Evolutionary conservation across 345 rosid genomes (phyloP), one percentile per base, ranked within the genome.

Genomic region (Eucalyptus regnans): DNA sequence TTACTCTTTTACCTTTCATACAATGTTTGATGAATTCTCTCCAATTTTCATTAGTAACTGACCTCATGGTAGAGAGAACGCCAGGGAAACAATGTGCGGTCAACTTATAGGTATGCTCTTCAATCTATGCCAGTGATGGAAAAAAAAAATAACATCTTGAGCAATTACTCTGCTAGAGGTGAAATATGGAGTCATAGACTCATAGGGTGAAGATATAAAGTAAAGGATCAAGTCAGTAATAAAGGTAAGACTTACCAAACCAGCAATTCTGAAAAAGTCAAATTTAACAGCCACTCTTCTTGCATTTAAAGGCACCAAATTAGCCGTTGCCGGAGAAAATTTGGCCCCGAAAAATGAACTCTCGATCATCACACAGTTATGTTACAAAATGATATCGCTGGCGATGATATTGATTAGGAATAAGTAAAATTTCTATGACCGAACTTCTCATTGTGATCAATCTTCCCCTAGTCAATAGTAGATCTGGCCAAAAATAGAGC

Each of bases 281-380:
- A 97, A 96, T 86, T 97, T 93, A 76, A 97, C 99, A 89, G 99
- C 98, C 48, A 95, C 99, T 89, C 95, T 95, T 89, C 87, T 94
- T 8, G 95, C 86, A 93, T 93, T 96, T 87, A 97, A 89, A 80
- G 99, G 99, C 20, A 91, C 95, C 60, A 97, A 89, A 90, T 96
- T 95, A 89, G 98, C 99, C 17, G 98, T 97, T 50, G 94, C 99
- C 99, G 96, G 89, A 27, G 52, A 86, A 90, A 76, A 22, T 76
- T 68, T 71, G 83, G 86, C 52, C 56, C 52, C 23, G 2, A 85
- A 85, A 85, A 85, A 14, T 46, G 86, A 46, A 85, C 29, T 46
- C 56, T 48, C 3, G 12, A 46, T 44, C 56, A 46, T 85, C 86
- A 4, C 52, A 49, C 9, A 20, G 48, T 41, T 76, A 49, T 50